These are phyloP conservation scores for Gnomoniopsis sp. DNA, from an alignment of 2,329 filamentous ascomycete genomes.

Conservation along the genomic window DNA sequence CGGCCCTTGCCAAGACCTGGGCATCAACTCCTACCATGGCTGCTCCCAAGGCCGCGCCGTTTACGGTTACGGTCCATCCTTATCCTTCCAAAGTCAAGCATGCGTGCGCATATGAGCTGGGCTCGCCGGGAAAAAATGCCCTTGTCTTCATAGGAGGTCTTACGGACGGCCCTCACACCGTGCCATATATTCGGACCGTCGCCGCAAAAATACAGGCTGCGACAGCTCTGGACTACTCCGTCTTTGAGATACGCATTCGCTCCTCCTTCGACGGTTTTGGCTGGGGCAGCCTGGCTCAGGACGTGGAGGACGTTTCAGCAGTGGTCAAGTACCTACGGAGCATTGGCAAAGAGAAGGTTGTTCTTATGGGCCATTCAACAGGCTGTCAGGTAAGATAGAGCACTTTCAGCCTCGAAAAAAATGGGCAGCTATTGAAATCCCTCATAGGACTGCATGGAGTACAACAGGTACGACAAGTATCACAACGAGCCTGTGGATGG, in stretches of 20 bases:
- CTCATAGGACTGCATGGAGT: slow-evolving; percentile 52
- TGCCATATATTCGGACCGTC: slow-evolving; percentile 52
- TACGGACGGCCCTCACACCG: slow-evolving; percentile 64
- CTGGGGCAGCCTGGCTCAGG: slow-evolving; percentile 45
- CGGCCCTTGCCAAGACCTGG: too few relatives aligned
- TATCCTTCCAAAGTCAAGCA: slow-evolving; percentile 22
- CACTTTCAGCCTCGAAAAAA: not conserved
- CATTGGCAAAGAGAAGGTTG: slow-evolving; percentile 47
- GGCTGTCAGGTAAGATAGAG: slow-evolving; percentile 46
- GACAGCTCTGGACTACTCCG: slow-evolving; percentile 41
- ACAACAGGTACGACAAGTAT: slow-evolving; percentile 41
- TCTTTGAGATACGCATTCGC: slow-evolving; percentile 54
- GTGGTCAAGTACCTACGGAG: slow-evolving; percentile 52
- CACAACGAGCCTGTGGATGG: slow-evolving; percentile 61
- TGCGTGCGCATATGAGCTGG: slow-evolving; percentile 25
- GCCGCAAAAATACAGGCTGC: slow-evolving; percentile 39
- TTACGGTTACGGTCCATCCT: slow-evolving; percentile 25
- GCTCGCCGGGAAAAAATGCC: slow-evolving; percentile 41
- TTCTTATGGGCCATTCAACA: slow-evolving; percentile 57
- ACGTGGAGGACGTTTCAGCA: slow-evolving; percentile 51
- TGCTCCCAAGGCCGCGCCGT: slow-evolving; percentile 4
- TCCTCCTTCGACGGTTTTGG: slow-evolving; percentile 54
- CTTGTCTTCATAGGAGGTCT: slow-evolving; percentile 70
- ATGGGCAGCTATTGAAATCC: not conserved
- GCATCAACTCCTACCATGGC: slow-evolving; percentile 12